These are phyloP conservation scores for Calonectria pseudoturangicola DNA, from an alignment of 2,329 filamentous ascomycete species.

Conservation along the genomic window DNA sequence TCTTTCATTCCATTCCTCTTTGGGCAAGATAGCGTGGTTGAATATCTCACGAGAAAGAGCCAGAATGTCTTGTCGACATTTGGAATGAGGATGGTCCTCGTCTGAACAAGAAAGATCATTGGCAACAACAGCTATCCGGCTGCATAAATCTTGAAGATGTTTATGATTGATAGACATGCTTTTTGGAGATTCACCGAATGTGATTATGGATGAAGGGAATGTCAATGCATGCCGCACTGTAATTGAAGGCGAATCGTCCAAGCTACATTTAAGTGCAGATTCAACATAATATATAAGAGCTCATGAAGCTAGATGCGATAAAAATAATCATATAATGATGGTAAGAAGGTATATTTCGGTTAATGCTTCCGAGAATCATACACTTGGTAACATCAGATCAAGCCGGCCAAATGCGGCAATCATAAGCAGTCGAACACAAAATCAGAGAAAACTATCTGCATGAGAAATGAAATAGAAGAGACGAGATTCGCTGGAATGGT, in stretches of 20 bases:
- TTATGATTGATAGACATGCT: constrained; percentile 25
- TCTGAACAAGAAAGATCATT: constrained; percentile 12
- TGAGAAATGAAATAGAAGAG: neutral
- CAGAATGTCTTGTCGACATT: constrained; percentile 23
- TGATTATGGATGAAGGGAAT: neutral
- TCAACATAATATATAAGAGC: neutral
- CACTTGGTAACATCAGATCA: neutral
- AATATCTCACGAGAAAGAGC: constrained; percentile 26
- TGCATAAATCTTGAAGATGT: constrained; percentile 6
- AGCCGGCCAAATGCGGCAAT: neutral
- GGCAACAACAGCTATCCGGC: constrained; percentile 17
- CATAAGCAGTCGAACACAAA: neutral
- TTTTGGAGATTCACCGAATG: neutral
- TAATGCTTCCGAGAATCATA: neutral
- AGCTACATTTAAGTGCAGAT: neutral
- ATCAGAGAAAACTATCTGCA: neutral
- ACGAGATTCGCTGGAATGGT: neutral
- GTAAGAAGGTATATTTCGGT: neutral
- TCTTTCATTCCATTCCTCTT: constrained; percentile 32
- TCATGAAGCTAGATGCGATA: neutral
- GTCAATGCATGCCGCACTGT: no score
- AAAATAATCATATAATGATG: neutral
- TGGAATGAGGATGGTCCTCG: neutral
- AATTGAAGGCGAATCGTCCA: neutral
- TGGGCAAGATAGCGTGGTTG: constrained; percentile 27